phyloP scores from a whole-genome alignment of 2,329 filamentous ascomycete genomes.

The Ceratocystis variospora region DNA sequence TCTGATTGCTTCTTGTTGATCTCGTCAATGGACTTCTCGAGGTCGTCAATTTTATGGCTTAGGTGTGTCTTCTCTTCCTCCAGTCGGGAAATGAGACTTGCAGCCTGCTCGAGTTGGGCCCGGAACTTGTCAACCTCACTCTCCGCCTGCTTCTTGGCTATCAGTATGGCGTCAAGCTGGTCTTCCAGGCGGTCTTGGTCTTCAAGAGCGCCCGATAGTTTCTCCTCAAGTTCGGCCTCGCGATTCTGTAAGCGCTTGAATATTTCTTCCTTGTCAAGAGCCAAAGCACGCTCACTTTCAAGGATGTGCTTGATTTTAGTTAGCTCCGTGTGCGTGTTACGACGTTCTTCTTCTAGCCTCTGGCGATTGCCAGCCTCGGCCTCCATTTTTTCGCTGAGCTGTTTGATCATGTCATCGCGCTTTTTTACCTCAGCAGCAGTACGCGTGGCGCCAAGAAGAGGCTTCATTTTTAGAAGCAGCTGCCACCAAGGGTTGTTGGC shows the following conservation, averaged over 20 bases:
- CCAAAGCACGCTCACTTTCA: constrained; percentile 89
- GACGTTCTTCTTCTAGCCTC: constrained; percentile 77
- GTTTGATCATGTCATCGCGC: constrained; percentile 81
- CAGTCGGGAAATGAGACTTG: constrained; percentile 67
- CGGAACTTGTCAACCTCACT: constrained; percentile 68
- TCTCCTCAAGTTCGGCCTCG: constrained; percentile 86
- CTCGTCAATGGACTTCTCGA: constrained; percentile 59
- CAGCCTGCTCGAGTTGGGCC: constrained; percentile 80
- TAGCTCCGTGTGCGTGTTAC: constrained; percentile 75
- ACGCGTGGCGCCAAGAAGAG: constrained; percentile 77
- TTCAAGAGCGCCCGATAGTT: constrained; percentile 77
- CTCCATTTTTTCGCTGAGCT: constrained; percentile 71
- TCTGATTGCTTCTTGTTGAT: constrained; percentile 58
- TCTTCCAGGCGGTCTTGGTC: constrained; percentile 92
- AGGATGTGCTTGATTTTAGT: constrained; percentile 83
- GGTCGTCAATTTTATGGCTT: constrained; percentile 48
- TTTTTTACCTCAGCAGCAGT: constrained; percentile 91
- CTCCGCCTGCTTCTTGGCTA: constrained; percentile 78
- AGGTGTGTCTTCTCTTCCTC: constrained; percentile 76
- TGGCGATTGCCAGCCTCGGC: constrained; percentile 60
- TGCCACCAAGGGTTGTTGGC: constrained; percentile 96
- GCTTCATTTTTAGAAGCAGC: constrained; percentile 87
- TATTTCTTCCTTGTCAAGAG: constrained; percentile 96
- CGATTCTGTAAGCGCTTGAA: constrained; percentile 88
- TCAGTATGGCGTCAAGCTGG: constrained; percentile 76